phyloP scores from a whole-genome alignment of 225 moss, liverwort and hornwort species.

The Antitrichia curtipendula region DNA sequence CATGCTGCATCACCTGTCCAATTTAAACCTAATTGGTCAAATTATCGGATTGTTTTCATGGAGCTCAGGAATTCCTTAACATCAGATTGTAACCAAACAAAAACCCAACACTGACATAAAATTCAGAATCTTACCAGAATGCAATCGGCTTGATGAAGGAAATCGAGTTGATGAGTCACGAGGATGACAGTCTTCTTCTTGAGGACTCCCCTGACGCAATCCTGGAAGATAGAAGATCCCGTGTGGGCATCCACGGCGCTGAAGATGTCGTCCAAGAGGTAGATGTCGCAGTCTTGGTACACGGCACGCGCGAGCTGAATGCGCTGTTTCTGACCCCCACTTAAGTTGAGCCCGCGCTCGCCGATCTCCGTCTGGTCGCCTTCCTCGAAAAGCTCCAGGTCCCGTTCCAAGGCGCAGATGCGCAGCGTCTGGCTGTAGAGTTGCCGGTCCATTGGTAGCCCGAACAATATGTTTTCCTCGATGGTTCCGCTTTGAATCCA shows the following conservation, averaged over 20 bases:
- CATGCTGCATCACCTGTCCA: slow-evolving; percentile 59
- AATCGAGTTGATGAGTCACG: slow-evolving; percentile 90
- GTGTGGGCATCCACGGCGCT: slow-evolving; percentile 50
- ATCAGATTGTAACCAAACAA: background rate
- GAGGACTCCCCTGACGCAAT: slow-evolving; percentile 56
- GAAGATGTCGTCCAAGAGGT: slow-evolving; percentile 70
- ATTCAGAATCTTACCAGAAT: slow-evolving; percentile 33
- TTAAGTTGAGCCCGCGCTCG: slow-evolving; percentile 86
- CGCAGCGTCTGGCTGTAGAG: slow-evolving; percentile 54
- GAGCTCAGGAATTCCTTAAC: background rate
- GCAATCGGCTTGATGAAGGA: slow-evolving; percentile 60
- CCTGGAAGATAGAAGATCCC: slow-evolving; percentile 36
- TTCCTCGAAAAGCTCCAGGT: slow-evolving; percentile 40
- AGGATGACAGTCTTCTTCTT: slow-evolving; percentile 64
- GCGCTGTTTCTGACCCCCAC: slow-evolving; percentile 91
- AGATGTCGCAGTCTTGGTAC: slow-evolving; percentile 71
- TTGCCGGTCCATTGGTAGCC: slow-evolving; percentile 39
- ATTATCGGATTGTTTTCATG: background rate
- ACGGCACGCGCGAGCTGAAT: slow-evolving; percentile 87
- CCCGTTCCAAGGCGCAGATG: slow-evolving; percentile 57
- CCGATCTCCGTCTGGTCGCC: slow-evolving; percentile 74
- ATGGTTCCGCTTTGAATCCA: slow-evolving; percentile 89
- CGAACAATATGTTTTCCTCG: slow-evolving; percentile 71
- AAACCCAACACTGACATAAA: background rate
- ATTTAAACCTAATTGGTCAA: background rate